These are phyloP conservation scores for Fusarium nematophilum DNA, from an alignment of 2,329 filamentous ascomycete genomes.

Conservation along the genomic window DNA sequence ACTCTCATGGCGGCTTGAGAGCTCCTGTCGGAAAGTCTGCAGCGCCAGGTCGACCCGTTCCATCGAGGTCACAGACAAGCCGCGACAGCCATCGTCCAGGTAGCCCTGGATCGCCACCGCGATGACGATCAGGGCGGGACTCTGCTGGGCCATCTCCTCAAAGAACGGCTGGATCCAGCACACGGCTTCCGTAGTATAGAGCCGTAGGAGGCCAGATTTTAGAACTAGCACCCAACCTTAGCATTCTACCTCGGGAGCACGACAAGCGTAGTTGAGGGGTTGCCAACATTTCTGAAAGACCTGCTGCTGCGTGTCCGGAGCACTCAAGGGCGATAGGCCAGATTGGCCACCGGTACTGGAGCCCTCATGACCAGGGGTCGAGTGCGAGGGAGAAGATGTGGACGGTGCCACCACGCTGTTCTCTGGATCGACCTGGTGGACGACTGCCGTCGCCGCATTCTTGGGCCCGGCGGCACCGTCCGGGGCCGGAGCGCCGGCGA, in stretches of 20 bases:
- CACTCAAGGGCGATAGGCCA: constrained; percentile 14
- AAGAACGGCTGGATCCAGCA: constrained; percentile 41
- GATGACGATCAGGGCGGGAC: constrained; percentile 35
- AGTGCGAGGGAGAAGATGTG: constrained; percentile 5
- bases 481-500: constrained; percentile 36
- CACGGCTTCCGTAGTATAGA: constrained; percentile 37
- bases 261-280: background rate
- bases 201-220: constrained; percentile 27
- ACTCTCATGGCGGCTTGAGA: constrained; percentile 26
- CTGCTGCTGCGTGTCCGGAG: constrained; percentile 21
- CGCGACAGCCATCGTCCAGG: constrained; percentile 28
- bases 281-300: constrained; percentile 33
- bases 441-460: too few relatives aligned
- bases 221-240: constrained; percentile 33
- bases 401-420: background rate
- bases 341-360: constrained; percentile 23
- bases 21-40: constrained; percentile 39
- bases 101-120: constrained; percentile 38
- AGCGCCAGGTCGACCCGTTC: constrained; percentile 35
- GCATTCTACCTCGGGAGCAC: constrained; percentile 6
- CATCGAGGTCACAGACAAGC: constrained; percentile 38
- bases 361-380: constrained; percentile 5
- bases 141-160: constrained; percentile 38
- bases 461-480: constrained; percentile 13
- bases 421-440: too few relatives aligned